Evolutionary conservation across 106 monocot species (phyloP).

Genomic region (Allium cepa): DNA sequence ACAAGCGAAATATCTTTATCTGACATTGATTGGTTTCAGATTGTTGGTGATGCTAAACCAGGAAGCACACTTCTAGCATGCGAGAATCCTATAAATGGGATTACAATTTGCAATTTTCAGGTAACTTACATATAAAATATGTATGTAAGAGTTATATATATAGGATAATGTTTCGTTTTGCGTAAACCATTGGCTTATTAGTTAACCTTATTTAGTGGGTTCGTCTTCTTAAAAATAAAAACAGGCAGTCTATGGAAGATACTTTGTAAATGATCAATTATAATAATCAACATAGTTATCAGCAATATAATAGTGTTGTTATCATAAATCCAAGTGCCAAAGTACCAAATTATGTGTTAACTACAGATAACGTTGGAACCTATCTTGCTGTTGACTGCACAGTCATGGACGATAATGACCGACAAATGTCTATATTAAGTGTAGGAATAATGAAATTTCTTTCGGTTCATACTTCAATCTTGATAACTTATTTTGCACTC

Average conservation of each 20-base stretch:
- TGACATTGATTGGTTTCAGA: conserved; percentile 82
- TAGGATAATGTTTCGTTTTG: not conserved
- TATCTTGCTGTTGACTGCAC: conserved; percentile 81
- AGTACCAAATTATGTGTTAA: conserved; percentile 74
- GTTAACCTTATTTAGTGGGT: conserved; percentile 60
- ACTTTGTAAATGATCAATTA: not conserved
- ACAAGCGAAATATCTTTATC: conserved; percentile 50
- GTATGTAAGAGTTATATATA: no score
- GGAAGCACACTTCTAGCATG: conserved; percentile 58
- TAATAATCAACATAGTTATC: not conserved
- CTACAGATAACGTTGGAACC: conserved; percentile 90
- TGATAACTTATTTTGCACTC: no score
- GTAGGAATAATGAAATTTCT: no score
- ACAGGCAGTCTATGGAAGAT: conserved; percentile 79
- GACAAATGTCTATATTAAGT: conserved; percentile 41
- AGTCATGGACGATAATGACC: conserved; percentile 77
- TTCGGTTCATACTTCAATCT: no score
- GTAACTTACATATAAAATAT: conserved; percentile 12
- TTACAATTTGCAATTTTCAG: conserved; percentile 84
- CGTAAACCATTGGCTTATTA: conserved; percentile 5
- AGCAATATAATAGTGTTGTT: not conserved
- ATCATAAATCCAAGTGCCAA: conserved; percentile 50
- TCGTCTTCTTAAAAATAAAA: conserved; percentile 73
- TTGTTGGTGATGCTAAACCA: conserved; percentile 78
- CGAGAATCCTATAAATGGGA: conserved; percentile 76